Base-by-base conservation (phyloP, 208 protist genomes). In the Acanthamoeba lenticulata region DNA sequence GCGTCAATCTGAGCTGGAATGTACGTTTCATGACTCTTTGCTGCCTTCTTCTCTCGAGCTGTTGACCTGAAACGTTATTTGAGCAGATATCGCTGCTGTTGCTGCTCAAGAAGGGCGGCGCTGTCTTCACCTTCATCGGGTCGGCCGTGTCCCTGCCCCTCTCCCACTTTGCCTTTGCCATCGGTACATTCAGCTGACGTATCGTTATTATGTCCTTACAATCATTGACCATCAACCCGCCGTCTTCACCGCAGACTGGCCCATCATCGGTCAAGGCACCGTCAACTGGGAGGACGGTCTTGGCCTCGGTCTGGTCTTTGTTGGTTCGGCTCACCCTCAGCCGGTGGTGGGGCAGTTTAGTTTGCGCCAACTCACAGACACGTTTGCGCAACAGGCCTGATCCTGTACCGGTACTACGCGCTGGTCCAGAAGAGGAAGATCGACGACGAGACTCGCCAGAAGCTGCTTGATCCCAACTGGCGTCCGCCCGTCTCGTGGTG, bases 101-200 rank as follows among this genome's bases (percentile, higher is more conserved):
- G 32, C 65, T 93, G 42, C 60, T 93, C 7, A 93, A 93, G 88
- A 93, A 93, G 62, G 88, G 88, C 6, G 88, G 88, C 21, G 88
- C 88, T 6, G 88, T 93, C 17, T 93, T 93, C 42, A 93, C 88
- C 42, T 93, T 93, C 62, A 93, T 93, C 13, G 88, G 88, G 24
- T 45, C 88, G 3, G 88, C 88, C 27, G 88, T 93, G 40, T 93
- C 88, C 2, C 47, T 93, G 24, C 88, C 88, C 5, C 34, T 93
- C 24, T 93, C 88, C n/a, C 88, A 93, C 88, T 93, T 93, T 32
- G 88, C 88, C 36, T 93, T 93, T 77, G 88, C 57, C 88, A 93
- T 93, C 60, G 65, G 77, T 88, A 32, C 40, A 15, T 44, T n/a
- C n/a, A n/a, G n/a, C n/a, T n/a, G n/a, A n/a, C n/a, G n/a, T n/a